Base-by-base conservation (phyloP, 2,329 filamentous ascomycete genomes). In the Colletotrichum salicis region DNA sequence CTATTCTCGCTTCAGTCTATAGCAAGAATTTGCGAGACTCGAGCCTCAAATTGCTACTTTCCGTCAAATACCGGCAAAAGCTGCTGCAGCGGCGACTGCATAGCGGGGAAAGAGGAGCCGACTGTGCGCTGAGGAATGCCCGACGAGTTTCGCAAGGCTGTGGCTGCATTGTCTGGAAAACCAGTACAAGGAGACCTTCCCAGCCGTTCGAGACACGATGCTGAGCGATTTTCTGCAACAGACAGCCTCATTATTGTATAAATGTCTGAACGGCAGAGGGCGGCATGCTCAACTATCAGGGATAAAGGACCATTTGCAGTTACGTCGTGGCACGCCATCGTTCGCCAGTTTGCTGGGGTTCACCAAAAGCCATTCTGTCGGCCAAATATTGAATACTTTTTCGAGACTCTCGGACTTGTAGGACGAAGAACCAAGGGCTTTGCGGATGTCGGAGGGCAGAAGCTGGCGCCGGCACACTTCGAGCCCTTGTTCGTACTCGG, bases 21-120 rank as follows among this genome's bases (percentile, higher is more conserved):
- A 56, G 64, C 54, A 37, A 54, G 35, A 22, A 27, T 52, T 56
- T 57, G 35, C 52, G 51, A 56, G 64, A 2, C 57, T 56, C 31
- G 13, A 54, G 59, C 24, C 27, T 41, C 57, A 35, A 15, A 2
- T n/a, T 33, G 19, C 13, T 29, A 5, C 22, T 11, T 41, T 31
- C 11, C 35, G 31, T 29, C 57, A 22, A 15, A 62, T 12, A 58
- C 64, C 64, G 68, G 56, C 31, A 58, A 71, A 54, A 71, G 19
- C 3, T 62, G 57, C 68, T 31, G 10, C 10, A 12, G 31, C 6
- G 41, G 29, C 24, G 27, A 35, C 27, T 15, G 52, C 15, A 70
- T 54, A 35, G 45, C 22, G 56, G 63, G 63, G 31, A 29, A 27
- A 22, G 41, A n/a, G 41, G 13, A 13, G 13, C 27, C 22, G 27